Percentiles rank a stretch among this genome's conserved stretches.
Evolutionary conservation across 805 yeast genomes (phyloP).

Genomic region (Pichia heedii): DNA sequence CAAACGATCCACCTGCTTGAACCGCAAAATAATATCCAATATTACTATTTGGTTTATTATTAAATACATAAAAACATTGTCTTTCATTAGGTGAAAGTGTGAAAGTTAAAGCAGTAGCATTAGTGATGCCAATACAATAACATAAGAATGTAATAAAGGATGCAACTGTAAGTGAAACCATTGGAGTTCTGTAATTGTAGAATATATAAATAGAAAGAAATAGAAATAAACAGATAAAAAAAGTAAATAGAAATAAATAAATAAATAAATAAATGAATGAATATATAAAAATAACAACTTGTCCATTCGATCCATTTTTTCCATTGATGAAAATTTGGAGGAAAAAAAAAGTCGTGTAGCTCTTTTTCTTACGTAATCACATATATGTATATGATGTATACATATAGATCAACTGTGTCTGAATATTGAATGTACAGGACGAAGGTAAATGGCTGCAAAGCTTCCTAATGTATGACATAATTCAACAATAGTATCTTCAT

Average conservation of each 20-base stretch:
- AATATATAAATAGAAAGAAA: too few species aligned
- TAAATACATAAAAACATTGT: slow-evolving; percentile 63
- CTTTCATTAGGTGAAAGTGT: slow-evolving; percentile 66
- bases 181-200: too few species aligned
- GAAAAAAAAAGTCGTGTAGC: too few species aligned
- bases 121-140: neutral
- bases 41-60: slow-evolving; percentile 47
- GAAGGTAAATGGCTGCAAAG: slow-evolving; percentile 4
- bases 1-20: slow-evolving; percentile 71
- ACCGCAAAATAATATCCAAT: slow-evolving; percentile 79
- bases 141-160: neutral
- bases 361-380: too few species aligned
- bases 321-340: too few species aligned
- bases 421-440: slow-evolving; percentile 1
- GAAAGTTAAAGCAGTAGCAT: slow-evolving; percentile 58
- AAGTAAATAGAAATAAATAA: too few species aligned
- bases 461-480: slow-evolving; percentile 1
- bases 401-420: neutral
- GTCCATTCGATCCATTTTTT: too few species aligned
- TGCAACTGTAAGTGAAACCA: too few species aligned
- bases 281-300: too few species aligned
- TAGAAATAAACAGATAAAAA: too few species aligned
- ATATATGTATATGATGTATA: too few species aligned
- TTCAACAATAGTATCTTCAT: neutral
- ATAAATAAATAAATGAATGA: too few species aligned